Percentiles rank a stretch among this genome's conserved stretches.
These are phyloP conservation scores for Phytophthora constricta DNA, from an alignment of 352 stramenopile species.

Conservation along the genomic window DNA sequence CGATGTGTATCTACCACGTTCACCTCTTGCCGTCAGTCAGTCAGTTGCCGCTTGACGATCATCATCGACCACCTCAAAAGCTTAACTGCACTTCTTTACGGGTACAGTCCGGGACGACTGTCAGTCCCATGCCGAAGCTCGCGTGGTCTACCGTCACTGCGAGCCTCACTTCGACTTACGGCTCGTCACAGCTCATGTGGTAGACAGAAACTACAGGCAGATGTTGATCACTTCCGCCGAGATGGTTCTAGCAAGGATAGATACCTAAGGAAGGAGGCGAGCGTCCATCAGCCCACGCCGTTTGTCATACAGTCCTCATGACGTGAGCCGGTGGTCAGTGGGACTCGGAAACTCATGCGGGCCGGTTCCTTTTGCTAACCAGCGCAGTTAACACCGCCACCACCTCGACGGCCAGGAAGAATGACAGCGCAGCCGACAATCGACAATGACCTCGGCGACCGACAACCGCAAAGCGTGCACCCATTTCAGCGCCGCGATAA, in stretches of 20 bases:
- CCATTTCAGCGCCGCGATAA: conserved; percentile 1
- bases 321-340: not conserved
- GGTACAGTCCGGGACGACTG: conserved; percentile 16
- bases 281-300: too few species aligned
- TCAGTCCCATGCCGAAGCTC: conserved; percentile 24
- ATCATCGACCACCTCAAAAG: conserved; percentile 13
- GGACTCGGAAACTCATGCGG: not conserved
- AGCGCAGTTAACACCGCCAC: not conserved
- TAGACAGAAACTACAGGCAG: not conserved
- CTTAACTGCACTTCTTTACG: conserved; percentile 24
- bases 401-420: not conserved
- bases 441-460: not conserved
- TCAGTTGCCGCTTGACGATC: conserved; percentile 6
- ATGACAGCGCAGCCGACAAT: too few species aligned
- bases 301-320: not conserved
- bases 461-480: not conserved
- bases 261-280: not conserved
- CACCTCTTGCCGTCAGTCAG: conserved; percentile 1
- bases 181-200: conserved; percentile 1
- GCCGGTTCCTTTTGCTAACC: not conserved
- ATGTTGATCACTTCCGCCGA: not conserved
- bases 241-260: not conserved
- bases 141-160: too few species aligned
- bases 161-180: not conserved
- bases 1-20: conserved; percentile 24